Evolutionary conservation across 148 eudicot genomes (phyloP), one percentile per base, ranked within the genome.

Genomic region (Rhododendron henanense): DNA sequence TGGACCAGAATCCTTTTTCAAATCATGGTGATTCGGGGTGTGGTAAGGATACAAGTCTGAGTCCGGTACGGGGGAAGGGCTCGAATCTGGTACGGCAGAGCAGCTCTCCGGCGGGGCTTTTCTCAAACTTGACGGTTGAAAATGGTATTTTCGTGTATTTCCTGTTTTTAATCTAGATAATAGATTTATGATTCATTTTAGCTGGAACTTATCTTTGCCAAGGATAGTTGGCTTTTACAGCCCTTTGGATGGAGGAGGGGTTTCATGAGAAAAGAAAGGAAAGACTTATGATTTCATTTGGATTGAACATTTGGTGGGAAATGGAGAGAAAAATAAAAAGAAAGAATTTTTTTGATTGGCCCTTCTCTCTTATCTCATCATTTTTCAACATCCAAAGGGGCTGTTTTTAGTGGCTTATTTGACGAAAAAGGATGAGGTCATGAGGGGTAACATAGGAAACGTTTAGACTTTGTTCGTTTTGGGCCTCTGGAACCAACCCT

Each of bases 61-160:
- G 83, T 41, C 81, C 50, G 13, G 87, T 74, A 83, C 90, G 67
- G 85, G 83, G 48, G 5, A 84, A 87, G 78, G 11, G 83, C 87
- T 86, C 87, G 18, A 84, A 78, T 85, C 91, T 92, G 23, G 28
- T 86, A 3, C 84, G 94, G 80, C 94, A 92, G 78, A 89, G 87
- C 75, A 92, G 94, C 81, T 90, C 94, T 41, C 94, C 94, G 55
- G 90, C 92, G 74, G 92, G 89, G 61, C 78, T 92, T 55, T 88
- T 89, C 81, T 81, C 90, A 23, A 51, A 77, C 74, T 71, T 85
- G 37, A 63, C 75, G 0, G 59, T 67, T 74, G 88, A 88, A 41
- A 86, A 88, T 59, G 89, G 89, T 85, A 87, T 82, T 19, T 31
- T n/a, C 16, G 80, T 78, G 59, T 51, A 25, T 77, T 80, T 80